Conservation (phyloP, 192 early-diverging fungal species). For the Backusella luteola region DNA sequence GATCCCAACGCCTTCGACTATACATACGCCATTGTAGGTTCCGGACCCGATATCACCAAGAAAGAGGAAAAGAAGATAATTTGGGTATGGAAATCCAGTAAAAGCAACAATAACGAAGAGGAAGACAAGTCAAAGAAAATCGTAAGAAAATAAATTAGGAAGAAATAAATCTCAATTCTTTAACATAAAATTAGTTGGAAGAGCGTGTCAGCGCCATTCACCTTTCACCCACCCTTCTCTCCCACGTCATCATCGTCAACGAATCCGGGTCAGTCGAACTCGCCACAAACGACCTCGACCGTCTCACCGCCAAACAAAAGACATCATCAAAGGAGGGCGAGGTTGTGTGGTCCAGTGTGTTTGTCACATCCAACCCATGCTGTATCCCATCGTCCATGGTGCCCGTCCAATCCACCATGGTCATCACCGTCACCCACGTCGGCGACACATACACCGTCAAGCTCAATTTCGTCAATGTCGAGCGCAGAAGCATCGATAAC, state of each 20-base stretch:
- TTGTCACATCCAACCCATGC: conserved; percentile 41
- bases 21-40: conserved; percentile 46
- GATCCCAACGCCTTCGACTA: conserved; percentile 31
- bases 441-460: conserved; percentile 22
- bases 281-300: conserved; percentile 43
- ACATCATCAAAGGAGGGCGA: conserved; percentile 1
- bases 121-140: conserved; percentile 31
- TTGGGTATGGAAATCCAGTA: conserved; percentile 48
- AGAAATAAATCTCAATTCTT: neutral
- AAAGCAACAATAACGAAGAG: conserved; percentile 17
- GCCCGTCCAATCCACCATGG: conserved; percentile 36
- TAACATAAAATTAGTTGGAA: conserved; percentile 39
- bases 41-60: conserved; percentile 45
- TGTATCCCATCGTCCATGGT: conserved; percentile 45
- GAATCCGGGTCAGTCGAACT: conserved; percentile 41
- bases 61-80: conserved; percentile 47
- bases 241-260: conserved; percentile 42
- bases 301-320: conserved; percentile 39
- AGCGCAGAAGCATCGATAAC: conserved; percentile 41
- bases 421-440: conserved; percentile 34
- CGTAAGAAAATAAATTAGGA: neutral
- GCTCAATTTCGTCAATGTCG: conserved; percentile 44
- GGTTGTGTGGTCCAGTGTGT: conserved; percentile 41
- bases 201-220: conserved; percentile 43
- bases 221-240: conserved; percentile 40